These are phyloP conservation scores for Epichloe uncinata DNA, from an alignment of 2,329 filamentous ascomycete species.

Conservation along the genomic window DNA sequence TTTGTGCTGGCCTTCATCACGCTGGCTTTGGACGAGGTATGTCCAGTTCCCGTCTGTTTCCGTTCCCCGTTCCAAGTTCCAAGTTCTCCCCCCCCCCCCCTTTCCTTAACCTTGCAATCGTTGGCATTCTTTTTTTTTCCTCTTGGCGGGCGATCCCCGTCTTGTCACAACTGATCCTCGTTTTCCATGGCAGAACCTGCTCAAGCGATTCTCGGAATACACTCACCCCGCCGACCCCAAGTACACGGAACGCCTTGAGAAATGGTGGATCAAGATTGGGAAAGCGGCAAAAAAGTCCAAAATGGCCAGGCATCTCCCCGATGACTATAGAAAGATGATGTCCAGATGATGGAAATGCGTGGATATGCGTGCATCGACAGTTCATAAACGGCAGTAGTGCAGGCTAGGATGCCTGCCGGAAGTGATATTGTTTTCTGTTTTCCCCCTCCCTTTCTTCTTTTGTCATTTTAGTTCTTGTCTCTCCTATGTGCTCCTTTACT, in stretches of 20 bases:
- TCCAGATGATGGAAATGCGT: constrained; percentile 6
- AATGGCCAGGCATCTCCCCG: constrained; percentile 20
- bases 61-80: too few species aligned
- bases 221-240: constrained; percentile 15
- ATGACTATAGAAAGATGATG: constrained; percentile 21
- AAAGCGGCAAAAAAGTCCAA: constrained; percentile 22
- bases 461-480: background rate
- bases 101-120: background rate
- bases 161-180: background rate
- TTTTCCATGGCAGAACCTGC: constrained; percentile 15
- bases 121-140: too few species aligned
- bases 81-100: too few species aligned
- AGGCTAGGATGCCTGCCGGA: background rate
- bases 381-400: background rate
- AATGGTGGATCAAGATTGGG: constrained; percentile 23
- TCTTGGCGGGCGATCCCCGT: background rate
- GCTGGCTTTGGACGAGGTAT: constrained; percentile 22
- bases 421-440: too few species aligned
- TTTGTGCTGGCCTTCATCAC: constrained; percentile 27
- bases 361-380: background rate
- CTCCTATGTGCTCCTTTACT: background rate
- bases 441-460: too few species aligned
- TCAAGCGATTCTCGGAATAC: constrained; percentile 16
- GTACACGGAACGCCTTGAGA: constrained; percentile 16
- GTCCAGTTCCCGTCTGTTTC: background rate